phyloP scores from a whole-genome alignment of 441 rosid species.

The Euphorbia celastroides region DNA sequence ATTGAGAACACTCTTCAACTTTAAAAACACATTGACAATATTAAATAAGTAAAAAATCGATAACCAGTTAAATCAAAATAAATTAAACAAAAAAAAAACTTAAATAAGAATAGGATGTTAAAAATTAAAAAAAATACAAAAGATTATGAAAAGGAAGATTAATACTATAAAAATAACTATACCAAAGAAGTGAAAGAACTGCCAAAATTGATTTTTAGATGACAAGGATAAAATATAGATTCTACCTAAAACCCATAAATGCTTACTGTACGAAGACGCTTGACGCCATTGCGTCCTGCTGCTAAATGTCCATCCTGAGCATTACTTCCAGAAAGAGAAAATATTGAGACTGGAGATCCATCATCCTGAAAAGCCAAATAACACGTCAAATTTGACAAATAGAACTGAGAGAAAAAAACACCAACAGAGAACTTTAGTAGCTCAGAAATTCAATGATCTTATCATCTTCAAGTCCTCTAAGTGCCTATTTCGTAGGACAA shows the following conservation, averaged over 20 bases:
- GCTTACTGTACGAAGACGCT: constrained; percentile 98
- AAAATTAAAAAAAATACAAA: background rate
- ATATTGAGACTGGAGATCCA: constrained; percentile 87
- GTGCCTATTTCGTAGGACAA: background rate
- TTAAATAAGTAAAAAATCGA: background rate
- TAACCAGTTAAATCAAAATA: background rate
- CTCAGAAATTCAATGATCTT: background rate
- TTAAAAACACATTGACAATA: background rate
- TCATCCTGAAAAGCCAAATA: constrained; percentile 55
- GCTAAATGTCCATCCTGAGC: constrained; percentile 87
- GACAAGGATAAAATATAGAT: background rate
- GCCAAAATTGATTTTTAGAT: background rate
- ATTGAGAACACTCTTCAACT: background rate
- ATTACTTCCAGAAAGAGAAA: constrained; percentile 68
- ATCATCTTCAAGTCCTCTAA: background rate
- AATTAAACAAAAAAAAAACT: background rate
- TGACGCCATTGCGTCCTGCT: constrained; percentile 92
- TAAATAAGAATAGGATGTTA: background rate
- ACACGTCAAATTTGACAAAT: background rate
- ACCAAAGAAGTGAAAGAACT: too few relatives aligned
- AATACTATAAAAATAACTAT: too few relatives aligned
- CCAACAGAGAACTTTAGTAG: background rate
- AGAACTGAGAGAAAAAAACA: background rate
- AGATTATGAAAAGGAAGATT: background rate
- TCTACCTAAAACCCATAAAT: constrained; percentile 1